Evolutionary conservation across 768 basidiomycete species (phyloP).

Genomic region (Phlebiopsis flavidoalba): DNA sequence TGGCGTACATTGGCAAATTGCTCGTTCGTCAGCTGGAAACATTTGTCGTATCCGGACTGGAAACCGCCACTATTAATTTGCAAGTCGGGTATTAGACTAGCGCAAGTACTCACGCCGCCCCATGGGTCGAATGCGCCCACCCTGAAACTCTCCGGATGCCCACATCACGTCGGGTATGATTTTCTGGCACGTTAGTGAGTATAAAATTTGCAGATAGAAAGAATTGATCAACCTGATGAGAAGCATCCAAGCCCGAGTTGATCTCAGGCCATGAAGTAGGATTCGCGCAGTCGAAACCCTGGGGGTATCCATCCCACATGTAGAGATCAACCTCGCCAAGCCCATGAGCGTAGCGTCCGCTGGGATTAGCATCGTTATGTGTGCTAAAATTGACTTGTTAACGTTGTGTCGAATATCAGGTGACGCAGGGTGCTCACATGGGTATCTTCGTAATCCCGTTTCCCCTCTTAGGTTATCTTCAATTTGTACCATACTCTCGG

Average conservation of each 20-base stretch:
- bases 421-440: constrained; percentile 5
- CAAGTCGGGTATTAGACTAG: neutral
- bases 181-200: constrained; percentile 1
- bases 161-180: constrained; percentile 16
- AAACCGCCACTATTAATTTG: neutral
- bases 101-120: constrained; percentile 17
- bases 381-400: constrained; percentile 6
- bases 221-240: constrained; percentile 14
- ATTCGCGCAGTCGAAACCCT: constrained; percentile 19
- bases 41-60: constrained; percentile 22
- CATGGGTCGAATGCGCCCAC: constrained; percentile 21
- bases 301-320: constrained; percentile 20
- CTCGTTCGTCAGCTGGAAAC: constrained; percentile 18
- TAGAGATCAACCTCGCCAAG: constrained; percentile 19
- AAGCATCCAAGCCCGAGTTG: constrained; percentile 6
- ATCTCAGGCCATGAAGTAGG: constrained; percentile 13
- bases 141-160: constrained; percentile 18
- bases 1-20: constrained; percentile 23
- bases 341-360: constrained; percentile 16
- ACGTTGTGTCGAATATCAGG: neutral
- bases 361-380: constrained; percentile 16
- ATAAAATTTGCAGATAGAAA: neutral
- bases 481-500: constrained; percentile 18
- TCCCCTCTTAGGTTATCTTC: constrained; percentile 15
- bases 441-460: constrained; percentile 19